Base-by-base conservation (phyloP, 1,139 yeast species). In the Schwanniomyces etchellsii region DNA sequence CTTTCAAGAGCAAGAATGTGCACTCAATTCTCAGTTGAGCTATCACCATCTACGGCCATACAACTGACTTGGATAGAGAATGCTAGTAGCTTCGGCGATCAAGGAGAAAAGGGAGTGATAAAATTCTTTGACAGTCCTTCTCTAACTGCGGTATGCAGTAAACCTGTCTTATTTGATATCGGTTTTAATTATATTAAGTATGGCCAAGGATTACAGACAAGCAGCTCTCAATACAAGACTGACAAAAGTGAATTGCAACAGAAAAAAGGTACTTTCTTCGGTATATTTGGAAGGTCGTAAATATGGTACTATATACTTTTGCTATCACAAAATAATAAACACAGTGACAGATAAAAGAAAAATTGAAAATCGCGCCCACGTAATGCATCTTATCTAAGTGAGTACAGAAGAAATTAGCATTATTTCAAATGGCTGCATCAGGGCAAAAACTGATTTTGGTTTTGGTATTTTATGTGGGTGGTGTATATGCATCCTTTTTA, bases 161-260 rank as follows among this genome's bases (percentile, higher is more conserved):
- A 89, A 55, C 96, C 97, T 1, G 95, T 88, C 5, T 71, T 88
- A 46, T 89, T 86, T 48, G 97, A 89, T 52, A 67, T 85, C 46
- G 96, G 94, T 0, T 88, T 67, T 62, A 88, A 88, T 52, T 88
- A 84, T 48, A 73, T 89, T 32, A 64, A 68, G 28, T 77, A 78
- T 48, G 67, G 44, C 27, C 28, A 41, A 28, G 9, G 14, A 9
- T 11, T 13, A 13, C 25, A n/a, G 14, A 13, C 9, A 10, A 11
- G 14, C 12, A 14, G 12, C 7, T 7, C 13, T 7, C 11, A 9
- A 7, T 7, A 23, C 7, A 11, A 7, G 14, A 39, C 40, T 6
- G 39, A 32, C 17, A 34, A 38, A 5, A 46, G 41, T 4, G 54
- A 44, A 3, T 43, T 39, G n/a, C 50, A 47, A 30, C 56, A 54